These are phyloP conservation scores for Didymella exigua DNA, from an alignment of 2,329 filamentous ascomycete genomes.

Conservation along the genomic window DNA sequence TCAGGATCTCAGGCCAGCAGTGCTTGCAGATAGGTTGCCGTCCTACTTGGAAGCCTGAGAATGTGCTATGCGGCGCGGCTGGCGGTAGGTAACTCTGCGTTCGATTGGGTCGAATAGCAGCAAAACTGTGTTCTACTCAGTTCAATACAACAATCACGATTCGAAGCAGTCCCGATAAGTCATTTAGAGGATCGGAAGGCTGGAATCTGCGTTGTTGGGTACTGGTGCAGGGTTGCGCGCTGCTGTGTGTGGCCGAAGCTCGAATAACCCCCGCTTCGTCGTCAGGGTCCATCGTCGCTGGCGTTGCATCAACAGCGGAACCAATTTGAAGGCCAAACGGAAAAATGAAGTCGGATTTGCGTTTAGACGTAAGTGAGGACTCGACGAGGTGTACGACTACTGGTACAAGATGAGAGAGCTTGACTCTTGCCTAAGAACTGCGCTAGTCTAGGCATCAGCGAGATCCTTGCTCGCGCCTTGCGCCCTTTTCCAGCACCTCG, in stretches of 20 bases:
- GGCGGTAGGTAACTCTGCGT: not conserved
- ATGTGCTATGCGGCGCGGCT: not conserved
- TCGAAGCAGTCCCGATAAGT: not conserved
- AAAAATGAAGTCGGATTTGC: not conserved
- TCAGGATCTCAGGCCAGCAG: not conserved
- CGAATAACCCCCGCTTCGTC: not conserved
- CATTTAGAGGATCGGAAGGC: not conserved
- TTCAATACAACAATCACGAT: not conserved
- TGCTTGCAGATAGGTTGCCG: not conserved
- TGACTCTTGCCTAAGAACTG: conserved; percentile 1
- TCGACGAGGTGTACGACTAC: not conserved
- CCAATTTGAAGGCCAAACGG: not conserved
- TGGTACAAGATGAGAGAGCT: not conserved
- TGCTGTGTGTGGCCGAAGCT: not conserved
- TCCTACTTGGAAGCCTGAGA: not conserved
- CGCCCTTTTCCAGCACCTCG: not conserved
- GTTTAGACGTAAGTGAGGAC: not conserved
- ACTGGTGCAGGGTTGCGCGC: not conserved
- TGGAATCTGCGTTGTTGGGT: not conserved
- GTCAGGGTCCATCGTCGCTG: not conserved
- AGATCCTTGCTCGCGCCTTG: not conserved
- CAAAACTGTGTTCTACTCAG: not conserved
- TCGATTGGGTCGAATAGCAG: not conserved
- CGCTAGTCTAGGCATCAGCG: not conserved
- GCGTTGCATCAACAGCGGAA: not conserved